phyloP scores from a whole-genome alignment of 176 grass and related monocot genomes.

The Carex pumila region DNA sequence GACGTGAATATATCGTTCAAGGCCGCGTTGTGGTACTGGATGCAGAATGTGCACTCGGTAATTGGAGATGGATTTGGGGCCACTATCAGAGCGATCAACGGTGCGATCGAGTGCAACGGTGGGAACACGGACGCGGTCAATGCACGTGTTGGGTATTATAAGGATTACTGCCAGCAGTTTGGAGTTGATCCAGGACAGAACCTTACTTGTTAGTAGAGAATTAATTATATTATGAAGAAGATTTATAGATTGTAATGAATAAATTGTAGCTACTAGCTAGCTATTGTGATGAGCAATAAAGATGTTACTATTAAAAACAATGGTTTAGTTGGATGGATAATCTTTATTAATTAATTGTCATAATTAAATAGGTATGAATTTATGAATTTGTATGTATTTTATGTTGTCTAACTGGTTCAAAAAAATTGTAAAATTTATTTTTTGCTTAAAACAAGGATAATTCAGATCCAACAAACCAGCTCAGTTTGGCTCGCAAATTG shows the following conservation, averaged over 20 bases:
- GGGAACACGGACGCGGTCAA: conserved; percentile 35
- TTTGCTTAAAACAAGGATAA: too few relatives aligned
- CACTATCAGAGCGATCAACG: conserved; percentile 33
- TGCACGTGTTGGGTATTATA: conserved; percentile 49
- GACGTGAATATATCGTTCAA: conserved; percentile 59
- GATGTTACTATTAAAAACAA: background rate
- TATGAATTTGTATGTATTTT: too few relatives aligned
- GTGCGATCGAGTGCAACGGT: conserved; percentile 48
- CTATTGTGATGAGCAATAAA: background rate
- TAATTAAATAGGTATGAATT: too few relatives aligned
- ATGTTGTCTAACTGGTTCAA: too few relatives aligned
- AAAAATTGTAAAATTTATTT: too few relatives aligned
- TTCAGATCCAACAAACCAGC: too few relatives aligned
- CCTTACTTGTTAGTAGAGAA: conserved; percentile 47
- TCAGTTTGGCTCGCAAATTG: too few relatives aligned
- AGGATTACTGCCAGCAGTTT: conserved; percentile 69
- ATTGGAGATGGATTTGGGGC: conserved; percentile 40
- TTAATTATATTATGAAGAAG: background rate
- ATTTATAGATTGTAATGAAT: background rate
- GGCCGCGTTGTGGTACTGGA: conserved; percentile 81
- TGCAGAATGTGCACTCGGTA: conserved; percentile 36
- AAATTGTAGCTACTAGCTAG: background rate
- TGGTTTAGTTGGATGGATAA: too few relatives aligned
- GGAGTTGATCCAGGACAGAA: conserved; percentile 62
- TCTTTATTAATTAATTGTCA: too few relatives aligned